Conservation (phyloP, 139 green algal species). For the Medakamo hakoo region DNA sequence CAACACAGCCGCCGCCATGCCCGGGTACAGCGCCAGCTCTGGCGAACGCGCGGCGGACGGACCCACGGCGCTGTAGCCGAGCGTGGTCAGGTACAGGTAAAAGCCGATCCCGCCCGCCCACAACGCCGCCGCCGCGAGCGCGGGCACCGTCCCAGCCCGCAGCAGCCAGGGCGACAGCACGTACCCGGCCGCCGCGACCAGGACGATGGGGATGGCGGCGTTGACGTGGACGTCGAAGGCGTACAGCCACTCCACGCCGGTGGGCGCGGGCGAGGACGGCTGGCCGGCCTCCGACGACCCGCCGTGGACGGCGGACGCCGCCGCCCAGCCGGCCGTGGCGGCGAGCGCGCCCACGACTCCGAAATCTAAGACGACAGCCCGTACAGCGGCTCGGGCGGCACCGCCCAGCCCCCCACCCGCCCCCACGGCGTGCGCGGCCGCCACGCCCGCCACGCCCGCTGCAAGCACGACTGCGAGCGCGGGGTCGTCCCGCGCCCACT, state of each 20-base stretch:
- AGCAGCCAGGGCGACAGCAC: slow-evolving; percentile 62
- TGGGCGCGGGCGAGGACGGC: background rate
- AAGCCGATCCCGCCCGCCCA: slow-evolving; percentile 52
- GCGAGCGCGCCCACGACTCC: slow-evolving; percentile 54
- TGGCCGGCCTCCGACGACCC: no score
- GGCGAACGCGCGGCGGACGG: no score
- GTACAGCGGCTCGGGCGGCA: slow-evolving; percentile 11
- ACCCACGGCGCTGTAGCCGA: slow-evolving; percentile 71
- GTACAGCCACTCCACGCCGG: slow-evolving; percentile 52
- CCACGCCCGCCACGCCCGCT: slow-evolving; percentile 35
- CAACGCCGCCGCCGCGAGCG: slow-evolving; percentile 44
- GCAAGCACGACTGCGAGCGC: slow-evolving; percentile 78
- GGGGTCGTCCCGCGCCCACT: slow-evolving; percentile 93
- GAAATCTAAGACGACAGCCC: slow-evolving; percentile 71
- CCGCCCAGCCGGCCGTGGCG: slow-evolving; percentile 71
- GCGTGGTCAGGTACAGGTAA: slow-evolving; percentile 93
- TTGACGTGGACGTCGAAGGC: slow-evolving; percentile 99
- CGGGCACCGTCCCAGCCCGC: slow-evolving; percentile 32
- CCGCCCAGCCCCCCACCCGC: background rate
- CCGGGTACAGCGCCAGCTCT: background rate
- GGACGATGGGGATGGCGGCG: slow-evolving; percentile 83
- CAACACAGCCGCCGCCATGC: background rate
- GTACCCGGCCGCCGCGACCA: slow-evolving; percentile 51
- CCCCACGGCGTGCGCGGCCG: background rate
- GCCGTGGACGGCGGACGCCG: no score